A percentile compares a stretch with the other conserved stretches of the same genome.
These are phyloP conservation scores for Hemisphaericaspora subhashii DNA, from an alignment of 1,139 yeast genomes.

Conservation along the genomic window DNA sequence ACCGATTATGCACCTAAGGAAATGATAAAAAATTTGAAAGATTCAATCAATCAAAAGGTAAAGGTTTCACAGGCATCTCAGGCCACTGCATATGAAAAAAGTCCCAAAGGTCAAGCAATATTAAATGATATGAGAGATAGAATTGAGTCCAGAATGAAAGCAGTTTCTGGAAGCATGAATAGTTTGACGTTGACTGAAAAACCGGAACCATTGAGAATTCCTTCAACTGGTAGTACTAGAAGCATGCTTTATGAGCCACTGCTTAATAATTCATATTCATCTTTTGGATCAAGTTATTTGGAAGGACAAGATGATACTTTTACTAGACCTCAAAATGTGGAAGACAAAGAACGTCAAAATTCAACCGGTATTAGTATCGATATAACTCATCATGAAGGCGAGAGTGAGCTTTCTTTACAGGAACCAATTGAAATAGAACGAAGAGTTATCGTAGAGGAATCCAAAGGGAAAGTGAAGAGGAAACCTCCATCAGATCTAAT, in stretches of 20 bases:
- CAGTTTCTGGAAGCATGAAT: constrained; percentile 9
- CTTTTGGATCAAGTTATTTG: constrained; percentile 16
- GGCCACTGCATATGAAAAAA: constrained; percentile 8
- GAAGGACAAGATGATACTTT: constrained; percentile 2
- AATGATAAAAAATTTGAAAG: constrained; percentile 27
- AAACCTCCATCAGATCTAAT: constrained; percentile 29
- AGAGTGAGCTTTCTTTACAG: constrained; percentile 4
- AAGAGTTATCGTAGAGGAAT: neutral
- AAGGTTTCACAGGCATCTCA: constrained; percentile 9
- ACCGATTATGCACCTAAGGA: constrained; percentile 27
- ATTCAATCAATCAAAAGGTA: constrained; percentile 26
- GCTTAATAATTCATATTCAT: constrained; percentile 15
- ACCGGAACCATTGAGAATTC: constrained; percentile 10
- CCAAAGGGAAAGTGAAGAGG: constrained; percentile 18
- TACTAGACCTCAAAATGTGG: neutral
- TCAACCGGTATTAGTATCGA: constrained; percentile 13
- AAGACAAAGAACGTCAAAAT: neutral
- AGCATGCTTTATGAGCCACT: constrained; percentile 2
- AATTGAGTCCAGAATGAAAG: constrained; percentile 19
- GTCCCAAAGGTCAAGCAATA: constrained; percentile 14
- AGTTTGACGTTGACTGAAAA: constrained; percentile 6
- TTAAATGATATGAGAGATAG: constrained; percentile 29
- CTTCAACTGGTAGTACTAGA: constrained; percentile 13
- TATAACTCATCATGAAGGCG: constrained; percentile 12
- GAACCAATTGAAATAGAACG: neutral